These are phyloP conservation scores for Capsicum chinense DNA, from an alignment of 257 asterid genomes.

Conservation along the genomic window DNA sequence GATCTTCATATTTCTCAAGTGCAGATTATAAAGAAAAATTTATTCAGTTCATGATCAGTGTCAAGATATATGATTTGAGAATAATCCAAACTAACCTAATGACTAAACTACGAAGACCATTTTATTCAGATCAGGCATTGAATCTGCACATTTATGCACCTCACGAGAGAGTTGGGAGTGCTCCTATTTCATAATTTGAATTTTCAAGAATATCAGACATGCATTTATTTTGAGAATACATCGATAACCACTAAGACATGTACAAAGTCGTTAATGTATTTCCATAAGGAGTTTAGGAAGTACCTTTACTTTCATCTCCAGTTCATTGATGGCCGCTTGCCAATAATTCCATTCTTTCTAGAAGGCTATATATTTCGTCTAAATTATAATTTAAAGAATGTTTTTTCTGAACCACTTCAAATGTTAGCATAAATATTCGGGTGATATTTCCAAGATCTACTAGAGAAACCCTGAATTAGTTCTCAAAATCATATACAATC, in stretches of 20 bases:
- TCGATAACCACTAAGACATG: not conserved
- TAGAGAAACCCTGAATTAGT: not conserved
- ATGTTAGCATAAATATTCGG: not conserved
- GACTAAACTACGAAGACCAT: conserved; percentile 92
- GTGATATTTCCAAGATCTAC: not conserved
- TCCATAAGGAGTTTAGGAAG: not conserved
- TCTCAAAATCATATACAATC: not conserved
- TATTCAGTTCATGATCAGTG: conserved; percentile 11
- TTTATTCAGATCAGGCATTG: conserved; percentile 84
- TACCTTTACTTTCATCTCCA: conserved; percentile 82
- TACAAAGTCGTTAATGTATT: not conserved
- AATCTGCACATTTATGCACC: conserved; percentile 82
- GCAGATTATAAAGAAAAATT: conserved; percentile 38
- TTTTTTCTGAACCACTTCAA: conserved; percentile 11
- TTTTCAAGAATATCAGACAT: conserved; percentile 14
- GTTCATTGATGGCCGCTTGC: conserved; percentile 52
- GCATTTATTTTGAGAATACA: not conserved
- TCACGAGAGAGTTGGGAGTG: conserved; percentile 78
- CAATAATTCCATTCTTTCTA: conserved; percentile 1
- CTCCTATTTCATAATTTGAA: conserved; percentile 81
- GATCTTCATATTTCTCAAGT: conserved; percentile 96
- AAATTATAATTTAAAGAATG: not conserved
- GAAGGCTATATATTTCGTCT: not conserved
- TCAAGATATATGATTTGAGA: conserved; percentile 25
- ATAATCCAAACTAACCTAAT: conserved; percentile 62